Base-by-base conservation (phyloP, 2,329 filamentous ascomycete species). In the Pseudogymnoascus sp. region DNA sequence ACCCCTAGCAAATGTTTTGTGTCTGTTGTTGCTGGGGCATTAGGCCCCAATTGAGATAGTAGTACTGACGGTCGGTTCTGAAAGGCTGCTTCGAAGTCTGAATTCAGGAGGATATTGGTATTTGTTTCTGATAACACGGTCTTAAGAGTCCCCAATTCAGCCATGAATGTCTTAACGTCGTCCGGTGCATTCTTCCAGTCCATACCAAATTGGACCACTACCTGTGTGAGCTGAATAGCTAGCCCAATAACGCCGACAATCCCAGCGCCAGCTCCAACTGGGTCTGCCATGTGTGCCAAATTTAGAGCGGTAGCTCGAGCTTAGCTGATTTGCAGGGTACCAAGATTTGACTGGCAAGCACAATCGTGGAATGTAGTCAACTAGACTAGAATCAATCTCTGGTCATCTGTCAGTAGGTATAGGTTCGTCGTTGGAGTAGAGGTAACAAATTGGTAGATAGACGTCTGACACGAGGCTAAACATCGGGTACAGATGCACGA, bases 51-150 rank as follows among this genome's bases (percentile, higher is more conserved):
- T 15, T 62, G 61, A 50, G 58, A 64, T 20, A 68, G 36, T 6
- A 69, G 47, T 12, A 62, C 57, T 3, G 68, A 70, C 6, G 61
- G 62, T 5, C 35, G 62, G 38, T 64, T 62, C 7, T 65, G 35
- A 20, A 70, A 69, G 4, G 67, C 67, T 35, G 61, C 59, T 18
- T 39, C 62, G 15, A 69, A 70, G 14, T 68, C 64, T 1, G 58
- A 18, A 58, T 69, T 63, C 2, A 62, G 25, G 33, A 68, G 18
- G 7, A 67, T 61, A 35, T 62, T 61, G 58, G 58, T 47, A 59
- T 53, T 62, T 28, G 50, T 64, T 58, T 64, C 63, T 62, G 63
- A 62, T 9, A 66, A 39, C 15, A 66, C 63, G 25, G 59, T 64
- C 18, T 62, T 65, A 14, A 66, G 61, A 36, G 58, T 61, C 25